Percentiles rank a stretch among this genome's conserved stretches.
Conservation (phyloP, 257 asterid genomes). For the Prunella vulgaris region DNA sequence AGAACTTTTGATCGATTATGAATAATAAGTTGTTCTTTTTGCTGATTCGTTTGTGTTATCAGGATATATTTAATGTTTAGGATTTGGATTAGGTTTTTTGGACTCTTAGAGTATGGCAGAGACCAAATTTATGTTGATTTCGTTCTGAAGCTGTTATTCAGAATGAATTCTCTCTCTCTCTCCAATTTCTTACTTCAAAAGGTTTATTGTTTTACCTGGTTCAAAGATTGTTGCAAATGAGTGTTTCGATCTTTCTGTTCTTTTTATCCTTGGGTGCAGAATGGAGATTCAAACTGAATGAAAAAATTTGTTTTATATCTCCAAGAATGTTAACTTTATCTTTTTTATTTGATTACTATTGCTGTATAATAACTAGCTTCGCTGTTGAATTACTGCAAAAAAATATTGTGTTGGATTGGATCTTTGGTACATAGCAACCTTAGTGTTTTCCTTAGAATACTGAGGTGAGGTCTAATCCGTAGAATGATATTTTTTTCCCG, state of each 20-base stretch:
- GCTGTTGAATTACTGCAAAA: not conserved
- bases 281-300: not conserved
- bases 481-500: not conserved
- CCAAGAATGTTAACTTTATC: not conserved
- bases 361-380: not conserved
- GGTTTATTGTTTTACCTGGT: not conserved
- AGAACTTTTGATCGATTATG: not conserved
- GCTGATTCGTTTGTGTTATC: not conserved
- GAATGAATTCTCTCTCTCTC: not conserved
- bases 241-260: not conserved
- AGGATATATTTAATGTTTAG: not conserved
- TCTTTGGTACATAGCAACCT: not conserved
- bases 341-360: not conserved
- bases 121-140: not conserved
- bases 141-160: not conserved
- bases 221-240: not conserved
- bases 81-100: constrained; percentile 8
- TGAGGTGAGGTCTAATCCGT: not conserved
- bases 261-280: not conserved
- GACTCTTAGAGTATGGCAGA: not conserved
- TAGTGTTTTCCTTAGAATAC: not conserved
- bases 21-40: not conserved
- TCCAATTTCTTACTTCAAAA: not conserved
- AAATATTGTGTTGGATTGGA: not conserved
- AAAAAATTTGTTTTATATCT: not conserved